Base-by-base conservation (phyloP, 139 green algal genomes). In the Dunaliella primolecta region DNA sequence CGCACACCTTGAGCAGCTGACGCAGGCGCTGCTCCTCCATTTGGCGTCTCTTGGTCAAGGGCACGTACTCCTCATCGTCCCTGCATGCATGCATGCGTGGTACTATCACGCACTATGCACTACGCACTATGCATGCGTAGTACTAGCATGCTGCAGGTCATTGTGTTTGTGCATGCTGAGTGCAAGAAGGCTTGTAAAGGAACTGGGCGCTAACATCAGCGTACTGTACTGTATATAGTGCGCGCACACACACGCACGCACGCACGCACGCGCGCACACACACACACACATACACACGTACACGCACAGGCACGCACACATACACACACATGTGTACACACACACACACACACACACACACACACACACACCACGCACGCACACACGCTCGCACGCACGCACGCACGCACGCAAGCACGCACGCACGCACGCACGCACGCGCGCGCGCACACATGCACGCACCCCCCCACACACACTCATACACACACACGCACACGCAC, bases 31-130 rank as follows among this genome's bases (percentile, higher is more conserved):
- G 85, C 70, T 94, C 87, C 86, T 98, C 91, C 78, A 92, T 80
- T 34, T 90, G 84, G 0, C 93, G 87, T 34, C 96, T 89, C 88
- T 98, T 97, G 56, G 94, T 95, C 0, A 98, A 36, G 0, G 96
- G 94, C 29, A 99, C 80, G 38, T 99, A 99, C 88, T n/a, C n/a
- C n/a, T n/a, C n/a, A n/a, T n/a, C n/a, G n/a, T 98, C 96, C 75
- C 95, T 90, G 34, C 90, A 89, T 0, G 89, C 91, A 83, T 56
- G 83, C 27, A 24, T 3, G 34, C 37, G 36, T 36, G 36, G 2
- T 79, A 27, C 55, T 3, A 55, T 33, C 32, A 33, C 75, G 55
- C 55, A 25, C 75, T 57, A 57, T 31, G 32, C 31, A 7, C 27
- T 27, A n/a, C 78, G 33, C n/a, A 36, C 24, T 36, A 72, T 31